phyloP scores from a whole-genome alignment of 495 filamentous ascomycete genomes.

The Platismatia glauca region DNA sequence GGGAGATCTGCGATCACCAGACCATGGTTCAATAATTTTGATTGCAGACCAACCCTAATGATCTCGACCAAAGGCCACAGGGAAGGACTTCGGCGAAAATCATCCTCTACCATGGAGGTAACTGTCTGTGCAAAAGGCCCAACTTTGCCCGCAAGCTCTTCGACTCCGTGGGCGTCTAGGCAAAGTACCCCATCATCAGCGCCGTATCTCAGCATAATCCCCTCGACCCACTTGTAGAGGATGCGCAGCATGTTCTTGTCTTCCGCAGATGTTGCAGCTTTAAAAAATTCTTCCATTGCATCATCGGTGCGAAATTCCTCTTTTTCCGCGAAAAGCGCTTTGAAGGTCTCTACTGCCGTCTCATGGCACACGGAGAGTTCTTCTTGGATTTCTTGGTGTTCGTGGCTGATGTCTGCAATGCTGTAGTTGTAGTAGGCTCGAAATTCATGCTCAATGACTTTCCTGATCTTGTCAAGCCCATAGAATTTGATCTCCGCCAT shows the following conservation, averaged over 20 bases:
- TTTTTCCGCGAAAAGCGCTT: slow-evolving; percentile 5
- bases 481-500: neutral
- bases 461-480: neutral
- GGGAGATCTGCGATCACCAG: slow-evolving; percentile 11
- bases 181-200: neutral
- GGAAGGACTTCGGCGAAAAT: neutral
- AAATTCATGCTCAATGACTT: neutral
- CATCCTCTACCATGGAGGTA: neutral
- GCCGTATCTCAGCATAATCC: neutral
- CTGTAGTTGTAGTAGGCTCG: neutral
- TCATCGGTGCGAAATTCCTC: neutral
- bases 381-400: neutral
- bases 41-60: neutral
- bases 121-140: neutral
- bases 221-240: neutral
- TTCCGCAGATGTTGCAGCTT: neutral
- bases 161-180: neutral
- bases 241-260: neutral
- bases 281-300: neutral
- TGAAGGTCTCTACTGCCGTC: slow-evolving; percentile 6
- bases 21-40: neutral
- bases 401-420: neutral
- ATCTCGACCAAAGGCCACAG: slow-evolving; percentile 4
- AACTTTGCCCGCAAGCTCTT: neutral
- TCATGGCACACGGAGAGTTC: neutral